Evolutionary conservation across 2,329 filamentous ascomycete genomes (phyloP), one percentile per base, ranked within the genome.

Genomic region (Sporothrix dimorphospora): DNA sequence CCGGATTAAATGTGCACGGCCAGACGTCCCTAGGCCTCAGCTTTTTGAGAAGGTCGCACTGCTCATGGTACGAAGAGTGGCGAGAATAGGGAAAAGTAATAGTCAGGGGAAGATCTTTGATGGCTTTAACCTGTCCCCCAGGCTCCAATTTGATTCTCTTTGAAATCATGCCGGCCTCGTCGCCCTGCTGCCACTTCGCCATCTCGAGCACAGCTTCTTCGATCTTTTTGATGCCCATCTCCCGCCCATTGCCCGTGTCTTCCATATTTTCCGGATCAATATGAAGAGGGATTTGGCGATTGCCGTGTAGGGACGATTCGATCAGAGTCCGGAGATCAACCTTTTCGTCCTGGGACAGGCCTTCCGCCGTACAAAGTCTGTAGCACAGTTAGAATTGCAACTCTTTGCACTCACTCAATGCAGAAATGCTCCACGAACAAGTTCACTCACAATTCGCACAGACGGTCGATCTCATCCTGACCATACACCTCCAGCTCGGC

Each of bases 51-150:
- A 98, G 82, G 70, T 89, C 81, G 74, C 93, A 91, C 2, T 97
- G 86, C 79, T 98, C 95, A 0, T 85, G 83, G 73, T 96, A 95
- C 0, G 93, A 97, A 0, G 95, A 97, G 80, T 98, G 95, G 0
- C 95, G 88, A 0, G 95, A 95, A 78, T 94, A 98, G 0, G 94
- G 93, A 75, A 97, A 98, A 0, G 79, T 82, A 3, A 90, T 87
- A 0, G 77, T 77, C 14, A 76, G 81, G 0, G 85, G 81, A 30
- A 71, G 70, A 0, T 27, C 21, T 7, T 3, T 16, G 12, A 19
- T 8, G 8, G 24, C 12, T 3, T 3, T 34, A 9, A 7, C 16
- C 8, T 16, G n/a, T 9, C 12, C 38, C n/a, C 4, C n/a, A 3
- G 4, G 38, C n/a, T 27, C 21, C 21, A 4, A 45, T 45, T 45